Percentiles rank a stretch among this genome's conserved stretches.
These are phyloP conservation scores for Trichosporon sp. DNA, from an alignment of 1,284 basidiomycete species.

Conservation along the genomic window DNA sequence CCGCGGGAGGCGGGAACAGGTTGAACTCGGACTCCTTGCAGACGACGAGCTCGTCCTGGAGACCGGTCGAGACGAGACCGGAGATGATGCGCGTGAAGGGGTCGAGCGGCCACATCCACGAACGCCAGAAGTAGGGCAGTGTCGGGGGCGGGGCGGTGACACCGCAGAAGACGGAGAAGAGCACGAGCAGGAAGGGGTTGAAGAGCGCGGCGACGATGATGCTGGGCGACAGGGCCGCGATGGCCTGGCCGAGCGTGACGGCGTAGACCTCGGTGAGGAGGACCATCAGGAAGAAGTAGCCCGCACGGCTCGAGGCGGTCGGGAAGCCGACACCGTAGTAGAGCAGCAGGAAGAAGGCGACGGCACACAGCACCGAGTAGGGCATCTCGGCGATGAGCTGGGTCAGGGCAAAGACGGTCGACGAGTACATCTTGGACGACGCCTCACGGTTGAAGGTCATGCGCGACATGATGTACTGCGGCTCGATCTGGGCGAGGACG, in stretches of 20 bases:
- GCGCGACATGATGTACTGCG: conserved; percentile 80
- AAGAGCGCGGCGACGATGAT: conserved; percentile 73
- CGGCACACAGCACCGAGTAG: conserved; percentile 64
- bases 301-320: conserved; percentile 39
- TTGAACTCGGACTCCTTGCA: conserved; percentile 72
- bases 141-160: conserved; percentile 69
- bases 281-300: conserved; percentile 63
- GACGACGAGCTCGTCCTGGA: conserved; percentile 70
- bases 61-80: conserved; percentile 74
- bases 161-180: conserved; percentile 74
- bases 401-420: conserved; percentile 71
- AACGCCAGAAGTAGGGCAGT: conserved; percentile 71
- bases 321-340: conserved; percentile 53
- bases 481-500: conserved; percentile 65
- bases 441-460: conserved; percentile 62
- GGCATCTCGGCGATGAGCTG: conserved; percentile 79
- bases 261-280: conserved; percentile 75
- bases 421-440: conserved; percentile 59
- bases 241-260: conserved; percentile 69
- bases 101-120: conserved; percentile 59
- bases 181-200: conserved; percentile 74
- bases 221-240: conserved; percentile 69
- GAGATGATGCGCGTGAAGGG: conserved; percentile 69
- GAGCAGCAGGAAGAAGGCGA: conserved; percentile 70
- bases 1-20: conserved; percentile 66